Base-by-base conservation (phyloP, 2,329 filamentous ascomycete species). In the Herpotrichia juniperi region DNA sequence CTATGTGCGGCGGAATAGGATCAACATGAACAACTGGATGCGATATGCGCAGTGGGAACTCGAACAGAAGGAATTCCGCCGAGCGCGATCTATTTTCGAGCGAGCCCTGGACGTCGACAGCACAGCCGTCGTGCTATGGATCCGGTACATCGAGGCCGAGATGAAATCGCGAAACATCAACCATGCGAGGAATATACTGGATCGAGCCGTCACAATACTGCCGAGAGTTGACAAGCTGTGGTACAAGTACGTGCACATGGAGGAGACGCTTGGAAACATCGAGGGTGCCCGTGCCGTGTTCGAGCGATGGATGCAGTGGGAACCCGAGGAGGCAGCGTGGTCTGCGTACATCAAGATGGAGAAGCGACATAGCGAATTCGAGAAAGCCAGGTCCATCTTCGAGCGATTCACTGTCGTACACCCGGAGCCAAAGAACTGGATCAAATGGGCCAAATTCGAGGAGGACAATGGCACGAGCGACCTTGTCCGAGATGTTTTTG, bases 171-270 rank as follows among this genome's bases (percentile, higher is more conserved):
- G 69, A 37, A 72, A 73, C 39, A 97, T 99, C 80, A 96, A 96
- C 73, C 93, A 97, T 81, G 93, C 94, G 28, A 83, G 94, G 52
- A 99, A 99, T 72, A 77, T 99, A 46, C 84, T 99, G 46, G 94
- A 99, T 73, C 88, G 94, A 49, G 93, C 94, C n/a, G 91, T 97
- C 47, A 92, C 92, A 1, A 90, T 96, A 50, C 79, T 97, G 32
- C 94, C 94, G 4, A 83, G 94, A 51, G 85, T 97, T 34, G 92
- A 97, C 73, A 97, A 97, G 81, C 79, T 99, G 28, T 99, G 94
- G 94, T 99, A 96, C 80, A 97, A 97, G 74, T 99, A 97, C 79
- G 91, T 96, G 22, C 96, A 96, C 73, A 96, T 96, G 89, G 93
- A 97, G 78, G 94, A 99, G 82, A 97, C 93, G 77, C 83, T 99